Base-by-base conservation (phyloP, 192 early-diverging fungal genomes). In the Coemansia sp. region DNA sequence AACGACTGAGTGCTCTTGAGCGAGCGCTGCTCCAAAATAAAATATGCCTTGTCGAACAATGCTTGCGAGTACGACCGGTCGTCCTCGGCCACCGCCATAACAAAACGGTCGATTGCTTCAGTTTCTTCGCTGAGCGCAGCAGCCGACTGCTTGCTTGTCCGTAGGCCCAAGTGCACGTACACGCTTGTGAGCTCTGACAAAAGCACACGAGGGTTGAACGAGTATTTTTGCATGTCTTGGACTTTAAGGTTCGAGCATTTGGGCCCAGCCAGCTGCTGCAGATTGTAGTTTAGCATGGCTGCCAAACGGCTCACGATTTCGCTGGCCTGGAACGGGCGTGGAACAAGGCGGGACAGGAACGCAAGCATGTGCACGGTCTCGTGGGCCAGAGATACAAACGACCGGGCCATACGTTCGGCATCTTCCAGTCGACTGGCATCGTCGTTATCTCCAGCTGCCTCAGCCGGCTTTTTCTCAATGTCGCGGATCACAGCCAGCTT, bases 201-300 rank as follows among this genome's bases (percentile, higher is more conserved):
- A 5, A 97, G 78, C 17, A 77, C 75, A 32, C 90, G 91, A 5
- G 95, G 95, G 24, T 88, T 86, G 85, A 97, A 98, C 11, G 88
- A 84, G 71, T 96, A 98, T 54, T 94, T 92, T 64, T 86, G 88
- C 62, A 69, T 76, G 14, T 81, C 67, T 4, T 61, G 24, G 29
- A 94, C 95, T 58, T 92, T 93, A 14, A 99, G 79, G 58, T 90
- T 93, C 1, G 92, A 91, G 79, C 92, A 94, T 61, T 89, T 88
- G 8, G 94, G 93, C 0, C 97, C 97, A 1, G 94, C 94, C 52
- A 99, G 76, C 35, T 90, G 88, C 5, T 88, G 79, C 38, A 99
- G 79, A 60, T 96, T 97, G 72, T 92, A 96, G 76, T 99, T 92
- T 50, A 99, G 84, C 97, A 99, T 99, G n/a, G 93, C 92, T 1